Evolutionary conservation across 192 early-diverging fungal species (phyloP).

Genomic region (Ambispora gerdemannii): DNA sequence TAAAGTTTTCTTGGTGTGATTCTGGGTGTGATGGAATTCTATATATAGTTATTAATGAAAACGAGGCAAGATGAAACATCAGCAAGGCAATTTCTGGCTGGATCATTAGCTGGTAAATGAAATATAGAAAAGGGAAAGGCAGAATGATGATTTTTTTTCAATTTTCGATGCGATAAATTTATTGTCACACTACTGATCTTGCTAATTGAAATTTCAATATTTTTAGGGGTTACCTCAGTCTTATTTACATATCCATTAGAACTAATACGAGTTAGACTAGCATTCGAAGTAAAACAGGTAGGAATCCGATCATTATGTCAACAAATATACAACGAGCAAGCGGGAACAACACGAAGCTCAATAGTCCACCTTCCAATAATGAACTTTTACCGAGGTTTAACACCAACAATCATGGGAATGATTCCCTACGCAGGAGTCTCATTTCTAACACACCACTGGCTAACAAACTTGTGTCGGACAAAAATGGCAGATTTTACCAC

Average conservation of each 20-base stretch:
- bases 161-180: background rate
- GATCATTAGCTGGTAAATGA: slow-evolving; percentile 59
- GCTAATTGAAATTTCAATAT: too few relatives aligned
- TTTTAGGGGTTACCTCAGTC: slow-evolving; percentile 79
- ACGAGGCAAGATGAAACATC: slow-evolving; percentile 61
- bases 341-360: slow-evolving; percentile 43
- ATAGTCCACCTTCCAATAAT: slow-evolving; percentile 41
- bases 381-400: slow-evolving; percentile 96
- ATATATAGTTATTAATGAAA: slow-evolving; percentile 61
- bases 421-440: slow-evolving; percentile 96
- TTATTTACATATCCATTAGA: slow-evolving; percentile 92
- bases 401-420: slow-evolving; percentile 88
- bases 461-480: slow-evolving; percentile 60
- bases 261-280: slow-evolving; percentile 88
- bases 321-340: slow-evolving; percentile 78
- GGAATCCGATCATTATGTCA: slow-evolving; percentile 35
- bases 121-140: too few relatives aligned
- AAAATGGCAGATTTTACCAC: slow-evolving; percentile 35
- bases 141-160: too few relatives aligned
- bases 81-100: slow-evolving; percentile 75
- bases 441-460: slow-evolving; percentile 83
- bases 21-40: background rate
- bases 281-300: slow-evolving; percentile 68
- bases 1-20: background rate
- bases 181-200: too few relatives aligned